Evolutionary conservation across 75 land plant species (phyloP).

Genomic region (Chamaecyparis obtusa): DNA sequence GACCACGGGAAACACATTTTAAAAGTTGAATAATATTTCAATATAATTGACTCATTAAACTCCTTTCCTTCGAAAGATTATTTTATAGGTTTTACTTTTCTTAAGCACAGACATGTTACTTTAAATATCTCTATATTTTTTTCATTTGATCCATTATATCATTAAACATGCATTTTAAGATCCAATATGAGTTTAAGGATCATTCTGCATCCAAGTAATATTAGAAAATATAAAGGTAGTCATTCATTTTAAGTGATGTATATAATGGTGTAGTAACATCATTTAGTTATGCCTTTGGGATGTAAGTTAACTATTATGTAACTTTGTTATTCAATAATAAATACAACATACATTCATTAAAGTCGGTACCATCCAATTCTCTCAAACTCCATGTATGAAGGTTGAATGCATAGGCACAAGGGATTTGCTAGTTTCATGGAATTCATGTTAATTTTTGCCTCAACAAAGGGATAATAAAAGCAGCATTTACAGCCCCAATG

Average conservation of each 20-base stretch:
- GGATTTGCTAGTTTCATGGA: slow-evolving; percentile 3
- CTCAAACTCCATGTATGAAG: too few relatives aligned
- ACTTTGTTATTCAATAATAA: too few relatives aligned
- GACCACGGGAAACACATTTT: not conserved
- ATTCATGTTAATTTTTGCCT: not conserved
- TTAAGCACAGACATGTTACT: not conserved
- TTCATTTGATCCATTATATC: not conserved
- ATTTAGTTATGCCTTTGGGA: too few relatives aligned
- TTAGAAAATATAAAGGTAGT: not conserved
- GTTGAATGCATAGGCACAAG: too few relatives aligned
- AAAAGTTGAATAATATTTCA: not conserved
- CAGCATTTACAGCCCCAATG: not conserved
- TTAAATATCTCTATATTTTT: not conserved
- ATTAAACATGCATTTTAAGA: not conserved
- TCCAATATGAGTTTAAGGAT: not conserved
- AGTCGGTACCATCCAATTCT: too few relatives aligned
- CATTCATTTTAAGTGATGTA: too few relatives aligned
- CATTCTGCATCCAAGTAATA: not conserved
- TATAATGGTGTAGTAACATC: too few relatives aligned
- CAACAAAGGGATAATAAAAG: not conserved
- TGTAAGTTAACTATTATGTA: too few relatives aligned
- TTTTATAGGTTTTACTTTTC: not conserved
- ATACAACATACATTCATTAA: too few relatives aligned
- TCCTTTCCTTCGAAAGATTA: not conserved
- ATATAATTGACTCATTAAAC: not conserved